Percentiles rank a stretch among this genome's conserved stretches.
These are phyloP conservation scores for Talaromyces sp. DNA, from an alignment of 2,329 filamentous ascomycete genomes.

Conservation along the genomic window DNA sequence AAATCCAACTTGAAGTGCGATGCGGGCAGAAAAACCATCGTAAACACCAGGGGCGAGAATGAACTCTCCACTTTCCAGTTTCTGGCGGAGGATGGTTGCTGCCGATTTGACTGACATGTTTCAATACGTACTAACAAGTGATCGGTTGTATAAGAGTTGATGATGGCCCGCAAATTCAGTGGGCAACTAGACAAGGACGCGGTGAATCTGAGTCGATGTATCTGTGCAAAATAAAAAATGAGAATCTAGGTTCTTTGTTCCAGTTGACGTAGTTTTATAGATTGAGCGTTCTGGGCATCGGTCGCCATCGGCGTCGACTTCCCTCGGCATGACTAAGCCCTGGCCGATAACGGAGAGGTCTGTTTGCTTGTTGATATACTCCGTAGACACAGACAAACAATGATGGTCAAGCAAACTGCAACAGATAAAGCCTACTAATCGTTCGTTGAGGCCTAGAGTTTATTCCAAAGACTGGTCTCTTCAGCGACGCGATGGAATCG, in stretches of 20 bases:
- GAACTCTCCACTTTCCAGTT: constrained; percentile 18
- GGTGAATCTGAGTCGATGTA: not conserved
- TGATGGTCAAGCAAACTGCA: not conserved
- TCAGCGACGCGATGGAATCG: not conserved
- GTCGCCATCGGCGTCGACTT: not conserved
- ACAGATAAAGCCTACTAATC: not conserved
- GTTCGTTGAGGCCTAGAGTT: not conserved
- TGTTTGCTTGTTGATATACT: not conserved
- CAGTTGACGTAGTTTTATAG: not conserved
- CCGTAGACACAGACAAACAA: not conserved
- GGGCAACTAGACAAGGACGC: not conserved
- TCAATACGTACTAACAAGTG: not conserved
- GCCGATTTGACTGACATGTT: not conserved
- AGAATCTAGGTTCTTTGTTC: not conserved
- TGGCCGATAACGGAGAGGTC: not conserved
- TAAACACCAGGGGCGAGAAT: constrained; percentile 46
- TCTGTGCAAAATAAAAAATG: not conserved
- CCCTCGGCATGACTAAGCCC: not conserved
- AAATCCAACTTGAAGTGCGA: constrained; percentile 45
- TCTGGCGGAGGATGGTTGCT: not conserved
- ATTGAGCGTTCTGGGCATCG: not conserved
- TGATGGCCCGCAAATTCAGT: not conserved
- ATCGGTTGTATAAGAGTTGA: not conserved
- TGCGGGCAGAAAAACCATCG: constrained; percentile 45
- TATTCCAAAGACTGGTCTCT: not conserved